Base-by-base conservation (phyloP, 164 flowering plant genomes). In the Nymphaea thermarum region DNA sequence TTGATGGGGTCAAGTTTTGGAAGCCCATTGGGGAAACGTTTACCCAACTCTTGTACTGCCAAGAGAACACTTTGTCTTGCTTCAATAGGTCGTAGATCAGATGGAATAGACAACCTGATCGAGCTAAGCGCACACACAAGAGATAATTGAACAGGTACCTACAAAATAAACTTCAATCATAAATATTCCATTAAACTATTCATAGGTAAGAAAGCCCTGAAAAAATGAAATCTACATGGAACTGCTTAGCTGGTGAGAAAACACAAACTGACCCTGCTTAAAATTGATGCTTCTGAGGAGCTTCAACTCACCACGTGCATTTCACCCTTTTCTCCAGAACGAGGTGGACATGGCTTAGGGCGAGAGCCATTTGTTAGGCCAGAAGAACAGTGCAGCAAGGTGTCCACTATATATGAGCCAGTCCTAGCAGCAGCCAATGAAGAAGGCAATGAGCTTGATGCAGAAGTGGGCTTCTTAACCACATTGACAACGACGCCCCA, bases 401-500 rank as follows among this genome's bases (percentile, higher is more conserved):
- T 87, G 73, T 94, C 99, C 71, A 94, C 98, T 71, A 94, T 90
- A 77, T 94, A 94, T 70, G 76, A 79, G 71, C 88, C 82, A 72
- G 92, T 86, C 25, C 83, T 86, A 51, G 85, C 74, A 65, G 82
- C 68, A 69, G 85, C 68, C 69, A 76, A 62, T 44, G 80, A 64
- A 64, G 83, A 71, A 43, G 91, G 84, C 78, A 84, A 66, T 53
- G 81, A 63, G 44, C 85, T 81, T 18, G 67, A 62, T 64, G 85
- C 82, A 66, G 86, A 66, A 10, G 92, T 57, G 18, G 89, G 85
- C 75, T 80, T 88, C 71, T 85, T 94, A 62, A 91, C 82, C 72
- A 91, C 96, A 83, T 88, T 91, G 51, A 94, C 96, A 43, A 91
- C 98, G 73, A 94, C 96, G 16, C 98, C 96, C 98, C 99, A 94